Evolutionary conservation across 2,329 filamentous ascomycete species (phyloP), one percentile per base, ranked within the genome.

Genomic region (Hypoxylon sp.): DNA sequence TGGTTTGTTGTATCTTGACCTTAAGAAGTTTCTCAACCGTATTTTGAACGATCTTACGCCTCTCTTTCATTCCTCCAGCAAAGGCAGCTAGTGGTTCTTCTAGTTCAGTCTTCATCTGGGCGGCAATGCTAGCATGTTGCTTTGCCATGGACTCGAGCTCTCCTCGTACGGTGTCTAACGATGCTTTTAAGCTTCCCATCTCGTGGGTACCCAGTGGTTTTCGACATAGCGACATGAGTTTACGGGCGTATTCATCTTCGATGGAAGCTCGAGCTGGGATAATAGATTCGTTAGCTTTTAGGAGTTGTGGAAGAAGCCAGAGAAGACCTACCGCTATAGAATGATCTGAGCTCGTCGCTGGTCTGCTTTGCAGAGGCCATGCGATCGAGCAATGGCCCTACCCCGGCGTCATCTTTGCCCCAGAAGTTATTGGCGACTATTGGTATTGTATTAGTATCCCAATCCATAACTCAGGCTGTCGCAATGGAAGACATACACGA

Each of bases 341-440:
- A 99, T 9, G 91, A 85, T 78, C 93, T 95, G 55, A 99, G 82
- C 82, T 99, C 96, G 81, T 99, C 97, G 79, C 92, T 94, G 26
- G 96, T 98, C 76, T 92, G 90, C 85, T 99, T 99, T 53, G 96
- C 94, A 81, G 91, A 91, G 78, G 94, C 91, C 94, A 99, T 97
- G 77, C 96, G 95, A 80, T 95, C 93, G 31, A 99, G 87, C 77
- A 99, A 88, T 65, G 96, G 97, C 50, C 87, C 87, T 77, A 99
- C 94, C 79, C 96, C 97, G 56, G 95, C 96, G 85, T 99, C 96
- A 80, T 98, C 95, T 85, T 97, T 98, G 71, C 96, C 96, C 96
- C 96, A 99, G 82, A 99, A 99, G 80, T 99, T 99, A 84, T 99
- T 99, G 77, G 96, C 95, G 84, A 99, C 94, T 94, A 72, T 63